A percentile compares a stretch with the other conserved stretches of the same genome.
Conservation (phyloP, 2,329 filamentous ascomycete species). For the Pyrenophora graminea region DNA sequence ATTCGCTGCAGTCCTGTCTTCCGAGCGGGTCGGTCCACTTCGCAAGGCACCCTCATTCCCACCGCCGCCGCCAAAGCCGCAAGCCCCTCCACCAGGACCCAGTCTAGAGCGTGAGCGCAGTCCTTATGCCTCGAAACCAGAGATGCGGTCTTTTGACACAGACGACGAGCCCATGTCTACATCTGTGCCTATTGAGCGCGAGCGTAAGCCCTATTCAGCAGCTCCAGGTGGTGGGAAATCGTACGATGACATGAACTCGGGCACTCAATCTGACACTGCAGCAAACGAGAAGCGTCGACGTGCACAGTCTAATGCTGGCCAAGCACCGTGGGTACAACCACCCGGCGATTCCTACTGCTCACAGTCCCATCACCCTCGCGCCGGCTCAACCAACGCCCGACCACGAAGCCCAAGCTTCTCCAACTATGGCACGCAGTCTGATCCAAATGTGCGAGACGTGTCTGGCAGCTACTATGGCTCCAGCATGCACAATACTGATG, state of each 20-base stretch:
- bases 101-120: conserved; percentile 42
- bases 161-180: conserved; percentile 44
- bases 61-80: conserved; percentile 40
- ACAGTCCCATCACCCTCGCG: conserved; percentile 30
- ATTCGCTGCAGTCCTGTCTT: conserved; percentile 63
- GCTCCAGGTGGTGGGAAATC: conserved; percentile 64
- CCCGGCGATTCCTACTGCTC: conserved; percentile 24
- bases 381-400: conserved; percentile 28
- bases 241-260: conserved; percentile 46
- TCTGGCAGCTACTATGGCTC: conserved; percentile 38
- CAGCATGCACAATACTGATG: conserved; percentile 39
- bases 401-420: conserved; percentile 43
- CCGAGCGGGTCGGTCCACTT: conserved; percentile 49
- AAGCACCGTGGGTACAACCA: conserved; percentile 35
- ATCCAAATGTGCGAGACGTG: conserved; percentile 39
- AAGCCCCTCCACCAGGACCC: conserved; percentile 15
- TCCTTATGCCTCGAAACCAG: conserved; percentile 38
- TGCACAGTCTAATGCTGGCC: conserved; percentile 41
- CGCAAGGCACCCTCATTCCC: conserved; percentile 43
- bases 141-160: conserved; percentile 36
- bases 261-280: conserved; percentile 31
- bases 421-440: conserved; percentile 40
- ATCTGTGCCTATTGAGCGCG: conserved; percentile 63
- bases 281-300: conserved; percentile 31
- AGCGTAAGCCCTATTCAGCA: conserved; percentile 66